Conservation (phyloP, 2,329 filamentous ascomycete genomes). For the Aphanoascus verrucosus region DNA sequence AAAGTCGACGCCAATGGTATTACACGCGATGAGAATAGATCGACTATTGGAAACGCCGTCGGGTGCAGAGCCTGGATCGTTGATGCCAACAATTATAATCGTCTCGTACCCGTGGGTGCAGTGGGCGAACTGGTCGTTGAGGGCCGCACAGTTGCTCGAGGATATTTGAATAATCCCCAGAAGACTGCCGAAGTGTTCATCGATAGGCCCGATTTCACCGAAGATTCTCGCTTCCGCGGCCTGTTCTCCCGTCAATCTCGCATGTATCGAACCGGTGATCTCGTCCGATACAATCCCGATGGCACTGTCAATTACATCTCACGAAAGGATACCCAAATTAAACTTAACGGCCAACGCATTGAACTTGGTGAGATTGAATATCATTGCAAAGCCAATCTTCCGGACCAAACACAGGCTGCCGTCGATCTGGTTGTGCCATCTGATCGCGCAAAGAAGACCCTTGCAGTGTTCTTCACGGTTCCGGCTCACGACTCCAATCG, state of each 20-base stretch:
- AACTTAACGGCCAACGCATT: conserved; percentile 35
- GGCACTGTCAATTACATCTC: conserved; percentile 19
- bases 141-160: conserved; percentile 44
- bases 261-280: conserved; percentile 22
- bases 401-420: conserved; percentile 11
- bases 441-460: conserved; percentile 14
- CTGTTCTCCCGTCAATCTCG: conserved; percentile 16
- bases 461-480: conserved; percentile 14
- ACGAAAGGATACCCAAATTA: conserved; percentile 52
- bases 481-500: neutral
- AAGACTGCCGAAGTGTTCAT: conserved; percentile 49
- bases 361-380: conserved; percentile 25
- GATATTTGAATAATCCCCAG: conserved; percentile 46
- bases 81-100: conserved; percentile 29
- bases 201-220: conserved; percentile 30
- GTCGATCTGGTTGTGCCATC: conserved; percentile 15
- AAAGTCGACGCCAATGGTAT: conserved; percentile 22
- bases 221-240: conserved; percentile 8
- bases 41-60: conserved; percentile 28
- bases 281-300: conserved; percentile 19
- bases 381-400: conserved; percentile 14
- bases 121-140: conserved; percentile 22
- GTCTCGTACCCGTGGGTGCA: conserved; percentile 43
- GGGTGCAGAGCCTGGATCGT: conserved; percentile 32
- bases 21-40: conserved; percentile 21